phyloP scores from a whole-genome alignment of 176 grass and related monocot species.

The Carex cristatella region DNA sequence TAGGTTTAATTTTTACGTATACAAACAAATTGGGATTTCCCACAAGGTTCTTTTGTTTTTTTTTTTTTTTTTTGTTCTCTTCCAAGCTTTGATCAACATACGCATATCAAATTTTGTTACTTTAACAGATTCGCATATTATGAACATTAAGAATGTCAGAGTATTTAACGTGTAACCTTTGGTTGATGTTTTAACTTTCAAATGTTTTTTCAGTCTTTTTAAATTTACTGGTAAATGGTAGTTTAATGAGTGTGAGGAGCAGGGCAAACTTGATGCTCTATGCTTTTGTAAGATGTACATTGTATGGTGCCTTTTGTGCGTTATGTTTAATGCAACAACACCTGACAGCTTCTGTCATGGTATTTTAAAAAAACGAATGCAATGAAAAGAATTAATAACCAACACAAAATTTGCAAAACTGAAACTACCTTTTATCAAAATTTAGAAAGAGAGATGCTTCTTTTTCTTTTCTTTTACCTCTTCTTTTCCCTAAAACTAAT shows the following conservation, averaged over 20 bases:
- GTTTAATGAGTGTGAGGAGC: too few relatives aligned
- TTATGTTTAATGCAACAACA: too few relatives aligned
- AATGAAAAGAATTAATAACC: neutral
- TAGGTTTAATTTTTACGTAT: neutral
- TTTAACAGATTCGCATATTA: neutral
- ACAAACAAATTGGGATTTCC: neutral
- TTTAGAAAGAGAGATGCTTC: neutral
- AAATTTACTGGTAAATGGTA: too few relatives aligned
- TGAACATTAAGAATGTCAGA: neutral
- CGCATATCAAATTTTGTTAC: too few relatives aligned
- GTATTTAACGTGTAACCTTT: too few relatives aligned
- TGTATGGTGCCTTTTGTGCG: too few relatives aligned
- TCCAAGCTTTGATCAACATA: neutral
- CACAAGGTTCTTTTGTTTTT: neutral
- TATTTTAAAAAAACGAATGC: neutral
- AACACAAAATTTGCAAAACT: slow-evolving; percentile 2
- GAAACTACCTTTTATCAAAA: slow-evolving; percentile 9
- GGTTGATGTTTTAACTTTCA: too few relatives aligned
- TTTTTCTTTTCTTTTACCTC: neutral
- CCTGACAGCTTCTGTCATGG: too few relatives aligned
- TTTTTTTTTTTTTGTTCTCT: neutral
- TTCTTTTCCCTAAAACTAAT: slow-evolving; percentile 7
- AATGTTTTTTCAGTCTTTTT: too few relatives aligned
- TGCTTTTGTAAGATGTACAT: too few relatives aligned
- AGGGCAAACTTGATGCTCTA: too few relatives aligned